Evolutionary conservation across 169 alveolate species (phyloP).

Genomic region (Ichthyophthirius multifiliis): DNA sequence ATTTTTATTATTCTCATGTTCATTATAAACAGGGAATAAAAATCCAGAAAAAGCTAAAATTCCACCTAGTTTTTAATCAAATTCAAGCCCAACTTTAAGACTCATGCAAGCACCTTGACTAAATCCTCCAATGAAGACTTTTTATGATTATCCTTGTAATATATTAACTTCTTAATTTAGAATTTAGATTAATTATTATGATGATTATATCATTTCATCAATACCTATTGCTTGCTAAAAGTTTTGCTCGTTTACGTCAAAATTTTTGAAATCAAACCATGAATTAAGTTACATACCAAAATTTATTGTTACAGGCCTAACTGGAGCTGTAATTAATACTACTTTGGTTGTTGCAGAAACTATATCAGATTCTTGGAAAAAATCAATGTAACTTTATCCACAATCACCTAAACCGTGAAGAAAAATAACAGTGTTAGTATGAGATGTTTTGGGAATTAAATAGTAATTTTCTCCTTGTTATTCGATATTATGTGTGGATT

Average conservation of each 20-base stretch:
- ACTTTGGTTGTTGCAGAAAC: slow-evolving; percentile 50
- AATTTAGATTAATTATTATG: slow-evolving; percentile 14
- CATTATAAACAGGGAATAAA: slow-evolving; percentile 12
- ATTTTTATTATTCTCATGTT: slow-evolving; percentile 48
- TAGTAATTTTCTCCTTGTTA: not conserved
- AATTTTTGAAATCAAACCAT: slow-evolving; percentile 60
- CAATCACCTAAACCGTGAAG: slow-evolving; percentile 59
- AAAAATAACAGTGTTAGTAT: slow-evolving; percentile 8
- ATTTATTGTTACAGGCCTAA: slow-evolving; percentile 40
- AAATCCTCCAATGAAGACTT: slow-evolving; percentile 75
- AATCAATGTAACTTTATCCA: slow-evolving; percentile 55
- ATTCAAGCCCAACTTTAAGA: slow-evolving; percentile 40
- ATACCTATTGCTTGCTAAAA: slow-evolving; percentile 32
- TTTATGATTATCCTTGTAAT: slow-evolving; percentile 36
- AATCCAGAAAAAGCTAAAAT: slow-evolving; percentile 58
- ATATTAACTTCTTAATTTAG: slow-evolving; percentile 48
- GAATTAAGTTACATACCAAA: slow-evolving; percentile 41
- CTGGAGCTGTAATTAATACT: slow-evolving; percentile 65
- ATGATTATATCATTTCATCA: slow-evolving; percentile 38
- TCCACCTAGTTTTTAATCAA: slow-evolving; percentile 56
- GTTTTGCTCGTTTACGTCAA: not conserved
- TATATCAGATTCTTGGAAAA: slow-evolving; percentile 26
- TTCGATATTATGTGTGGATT: not conserved
- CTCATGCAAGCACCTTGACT: slow-evolving; percentile 71
- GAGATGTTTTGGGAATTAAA: not conserved